Percentiles rank a stretch among this genome's conserved stretches.
Evolutionary conservation across 2,329 filamentous ascomycete species (phyloP).

Genomic region (Sordariomycetes sp.): DNA sequence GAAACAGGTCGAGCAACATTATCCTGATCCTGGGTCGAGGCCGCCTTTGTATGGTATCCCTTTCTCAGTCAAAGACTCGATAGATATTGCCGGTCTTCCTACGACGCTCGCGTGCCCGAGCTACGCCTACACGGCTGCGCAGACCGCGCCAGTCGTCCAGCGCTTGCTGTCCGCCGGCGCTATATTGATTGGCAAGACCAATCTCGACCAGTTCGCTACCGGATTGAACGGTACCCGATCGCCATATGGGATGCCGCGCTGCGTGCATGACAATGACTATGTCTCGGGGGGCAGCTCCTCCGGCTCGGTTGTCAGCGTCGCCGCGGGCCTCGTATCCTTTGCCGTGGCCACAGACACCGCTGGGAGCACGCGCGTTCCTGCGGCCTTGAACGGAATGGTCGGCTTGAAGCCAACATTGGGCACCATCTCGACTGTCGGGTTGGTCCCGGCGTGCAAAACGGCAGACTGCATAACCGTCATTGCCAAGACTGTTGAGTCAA

Average conservation of each 20-base stretch:
- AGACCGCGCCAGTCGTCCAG: slow-evolving; percentile 34
- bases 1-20: neutral
- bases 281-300: slow-evolving; percentile 43
- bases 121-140: slow-evolving; percentile 36
- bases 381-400: slow-evolving; percentile 43
- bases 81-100: slow-evolving; percentile 38
- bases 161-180: slow-evolving; percentile 40
- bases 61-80: slow-evolving; percentile 47
- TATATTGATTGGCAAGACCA: slow-evolving; percentile 45
- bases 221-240: slow-evolving; percentile 50
- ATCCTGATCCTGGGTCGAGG: slow-evolving; percentile 1
- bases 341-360: slow-evolving; percentile 48
- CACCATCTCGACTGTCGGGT: slow-evolving; percentile 32
- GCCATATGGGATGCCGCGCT: slow-evolving; percentile 39
- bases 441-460: slow-evolving; percentile 41
- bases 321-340: slow-evolving; percentile 42
- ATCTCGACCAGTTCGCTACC: slow-evolving; percentile 51
- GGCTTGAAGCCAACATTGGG: slow-evolving; percentile 40
- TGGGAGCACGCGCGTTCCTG: slow-evolving; percentile 36
- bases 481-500: slow-evolving; percentile 34
- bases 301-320: slow-evolving; percentile 45
- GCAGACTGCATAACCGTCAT: slow-evolving; percentile 44
- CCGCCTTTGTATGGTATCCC: slow-evolving; percentile 40
- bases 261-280: slow-evolving; percentile 18
- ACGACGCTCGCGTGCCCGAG: slow-evolving; percentile 43